Base-by-base conservation (phyloP, 2,329 filamentous ascomycete species). In the Fusarium euwallaceae region DNA sequence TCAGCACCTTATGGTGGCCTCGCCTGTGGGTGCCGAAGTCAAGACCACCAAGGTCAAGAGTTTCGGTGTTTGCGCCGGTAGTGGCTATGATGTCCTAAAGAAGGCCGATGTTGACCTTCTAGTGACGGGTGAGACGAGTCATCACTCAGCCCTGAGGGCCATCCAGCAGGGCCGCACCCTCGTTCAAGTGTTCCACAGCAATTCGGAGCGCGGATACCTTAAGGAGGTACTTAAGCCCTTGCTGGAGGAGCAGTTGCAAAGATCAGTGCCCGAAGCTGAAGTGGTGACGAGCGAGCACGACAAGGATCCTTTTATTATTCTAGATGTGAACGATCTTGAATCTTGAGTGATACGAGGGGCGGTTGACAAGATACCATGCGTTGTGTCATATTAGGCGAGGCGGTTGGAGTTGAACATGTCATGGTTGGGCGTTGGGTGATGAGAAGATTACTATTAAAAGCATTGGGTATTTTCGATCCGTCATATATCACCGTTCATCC, bases 111-210 rank as follows among this genome's bases (percentile, higher is more conserved):
- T 95, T 0, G 95, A 98, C 79, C 83, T 98, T 43, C 84, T 97
- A 5, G 94, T 99, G 77, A 98, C 95, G 0, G 97, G 97, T 2
- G 97, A 99, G 85, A 90, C 98, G 87, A 94, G 91, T 78, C 97
- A 99, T 81, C 97, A 99, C 81, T 95, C 97, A 73, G 95, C 96
- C 4, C 88, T 99, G 67, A 91, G 93, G 43, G 94, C 95, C 1
- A 94, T 94, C 32, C 95, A 98, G 85, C 90, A 92, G 68, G 95
- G 95, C 2, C 92, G 92, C 73, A 93, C 91, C 64, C 94, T 98
- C 1, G 90, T 98, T 61, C 93, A 92, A 45, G 88, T 97, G 58
- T 97, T 98, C 78, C 97, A 99, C 82, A 96, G 93, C 77, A 98
- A 98, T 82, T 97, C 94, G 0, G 97, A 99, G 86, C 87, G 97